A percentile compares a stretch with the other conserved stretches of the same genome.
phyloP scores from a whole-genome alignment of 805 yeast species.

The Barnettozyma sp. region DNA sequence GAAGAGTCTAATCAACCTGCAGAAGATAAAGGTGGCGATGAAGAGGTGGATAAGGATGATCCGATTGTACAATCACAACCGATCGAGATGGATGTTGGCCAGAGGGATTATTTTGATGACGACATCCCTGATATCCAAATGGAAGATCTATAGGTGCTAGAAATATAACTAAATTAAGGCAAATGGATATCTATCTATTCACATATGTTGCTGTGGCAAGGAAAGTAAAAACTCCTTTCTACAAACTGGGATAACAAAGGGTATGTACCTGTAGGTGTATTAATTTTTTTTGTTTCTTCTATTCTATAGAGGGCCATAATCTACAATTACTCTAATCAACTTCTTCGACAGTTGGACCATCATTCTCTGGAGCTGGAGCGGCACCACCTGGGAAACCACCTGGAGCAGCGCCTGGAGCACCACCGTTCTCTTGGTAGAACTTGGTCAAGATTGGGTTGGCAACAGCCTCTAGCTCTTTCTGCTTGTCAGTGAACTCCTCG shows the following conservation, averaged over 20 bases:
- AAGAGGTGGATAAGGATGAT: slow-evolving; percentile 8
- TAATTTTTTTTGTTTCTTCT: background rate
- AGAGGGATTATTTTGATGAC: slow-evolving; percentile 4
- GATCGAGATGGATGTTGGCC: background rate
- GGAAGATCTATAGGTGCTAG: slow-evolving; percentile 10
- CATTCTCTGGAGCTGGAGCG: slow-evolving; percentile 39
- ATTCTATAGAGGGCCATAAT: slow-evolving; percentile 2
- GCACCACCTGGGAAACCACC: slow-evolving; percentile 52
- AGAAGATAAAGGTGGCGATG: slow-evolving; percentile 4
- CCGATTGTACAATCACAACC: slow-evolving; percentile 5
- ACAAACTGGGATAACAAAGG: no score
- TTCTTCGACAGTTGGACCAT: slow-evolving; percentile 72
- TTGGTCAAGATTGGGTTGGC: slow-evolving; percentile 97
- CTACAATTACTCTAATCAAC: slow-evolving; percentile 44
- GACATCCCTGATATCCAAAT: slow-evolving; percentile 13
- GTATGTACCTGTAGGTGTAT: slow-evolving; percentile 1
- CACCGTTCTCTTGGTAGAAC: slow-evolving; percentile 95
- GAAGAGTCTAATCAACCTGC: no score
- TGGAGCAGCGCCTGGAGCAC: slow-evolving; percentile 55
- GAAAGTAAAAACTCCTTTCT: no score
- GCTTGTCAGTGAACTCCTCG: slow-evolving; percentile 87
- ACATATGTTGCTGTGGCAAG: background rate
- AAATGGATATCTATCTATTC: background rate
- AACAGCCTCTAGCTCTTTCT: slow-evolving; percentile 90
- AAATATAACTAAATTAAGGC: slow-evolving; percentile 3